Conservation (phyloP, 768 basidiomycete species). For the Lactifluus hygrophoroides region DNA sequence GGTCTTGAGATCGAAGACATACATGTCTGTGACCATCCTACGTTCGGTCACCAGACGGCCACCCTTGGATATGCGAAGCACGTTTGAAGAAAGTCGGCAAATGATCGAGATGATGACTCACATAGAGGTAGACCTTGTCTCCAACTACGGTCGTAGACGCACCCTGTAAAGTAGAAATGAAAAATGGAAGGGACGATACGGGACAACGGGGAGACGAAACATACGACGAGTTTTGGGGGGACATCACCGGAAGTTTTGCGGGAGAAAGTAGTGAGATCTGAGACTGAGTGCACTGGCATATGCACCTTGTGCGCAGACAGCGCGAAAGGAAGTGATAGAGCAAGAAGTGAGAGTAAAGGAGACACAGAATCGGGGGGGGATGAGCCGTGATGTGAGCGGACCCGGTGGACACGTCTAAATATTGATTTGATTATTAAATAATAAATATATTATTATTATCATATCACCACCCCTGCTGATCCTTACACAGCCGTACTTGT, state of each 20-base stretch:
- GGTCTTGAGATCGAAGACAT: slow-evolving; percentile 76
- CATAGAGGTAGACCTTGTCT: slow-evolving; percentile 84
- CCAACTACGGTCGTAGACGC: slow-evolving; percentile 88
- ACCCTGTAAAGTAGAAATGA: slow-evolving; percentile 40
- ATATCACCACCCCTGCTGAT: too few species aligned
- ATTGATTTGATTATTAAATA: too few species aligned
- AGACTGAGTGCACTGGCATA: slow-evolving; percentile 62
- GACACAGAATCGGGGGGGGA: too few species aligned
- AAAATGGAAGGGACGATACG: neutral
- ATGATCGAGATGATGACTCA: slow-evolving; percentile 31
- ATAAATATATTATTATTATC: too few species aligned
- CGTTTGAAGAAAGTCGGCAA: neutral
- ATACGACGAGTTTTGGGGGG: slow-evolving; percentile 79
- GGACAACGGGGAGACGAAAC: slow-evolving; percentile 25
- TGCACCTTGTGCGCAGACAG: neutral
- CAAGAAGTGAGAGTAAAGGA: too few species aligned
- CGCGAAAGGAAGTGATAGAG: neutral
- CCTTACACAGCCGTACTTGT: too few species aligned
- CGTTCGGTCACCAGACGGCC: slow-evolving; percentile 82
- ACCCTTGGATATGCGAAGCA: slow-evolving; percentile 41
- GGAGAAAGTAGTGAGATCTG: slow-evolving; percentile 82
- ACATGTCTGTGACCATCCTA: slow-evolving; percentile 85
- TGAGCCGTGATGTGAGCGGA: neutral
- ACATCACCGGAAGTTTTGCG: slow-evolving; percentile 79
- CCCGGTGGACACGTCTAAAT: neutral